Base-by-base conservation (phyloP, 225 moss, liverwort and hornwort species). In the Ulota crispa region DNA sequence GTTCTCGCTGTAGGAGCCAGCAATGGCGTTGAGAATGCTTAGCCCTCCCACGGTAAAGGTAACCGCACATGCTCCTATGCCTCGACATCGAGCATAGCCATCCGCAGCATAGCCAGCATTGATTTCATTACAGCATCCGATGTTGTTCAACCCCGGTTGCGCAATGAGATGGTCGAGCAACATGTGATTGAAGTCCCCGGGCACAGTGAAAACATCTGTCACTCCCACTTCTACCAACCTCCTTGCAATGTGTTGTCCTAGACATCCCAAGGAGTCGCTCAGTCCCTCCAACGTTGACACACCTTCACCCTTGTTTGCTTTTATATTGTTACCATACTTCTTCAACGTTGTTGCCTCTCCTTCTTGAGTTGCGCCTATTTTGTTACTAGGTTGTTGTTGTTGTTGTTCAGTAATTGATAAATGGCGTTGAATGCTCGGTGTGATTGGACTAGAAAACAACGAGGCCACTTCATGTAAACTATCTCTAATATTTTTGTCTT, bases 51-150 rank as follows among this genome's bases (percentile, higher is more conserved):
- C 84, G 1, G 81, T 87, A 64, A 87, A 84, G 2, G 87, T 87
- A 23, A 87, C 84, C 1, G 63, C 84, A 18, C 80, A 80, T 10
- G 83, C 80, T 1, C 87, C 87, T 0, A 87, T 77, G 19, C 87
- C 80, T 12, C 63, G 50, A 0, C 83, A 83, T 18, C 87, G 79
- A 1, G 87, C 87, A 50, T 87, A 87, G 10, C 87, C 87, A 19
- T 87, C 84, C 3, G 87, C 87, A 2, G 84, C 84, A 60, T 87
- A 87, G 15, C 87, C 81, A 11, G 87, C 87, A 60, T 85, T 87
- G 18, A 87, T 63, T 53, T 87, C 84, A 34, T 87, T 87, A 84
- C 84, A 87, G 68, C 87, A 87, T 13, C 84, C 84, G 5, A 87
- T 39, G 37, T 84, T 59, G 12, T 57, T 24, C 1, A 86, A 60